Evolutionary conservation across 345 rosid genomes (phyloP).

Genomic region (Turnera subulata): DNA sequence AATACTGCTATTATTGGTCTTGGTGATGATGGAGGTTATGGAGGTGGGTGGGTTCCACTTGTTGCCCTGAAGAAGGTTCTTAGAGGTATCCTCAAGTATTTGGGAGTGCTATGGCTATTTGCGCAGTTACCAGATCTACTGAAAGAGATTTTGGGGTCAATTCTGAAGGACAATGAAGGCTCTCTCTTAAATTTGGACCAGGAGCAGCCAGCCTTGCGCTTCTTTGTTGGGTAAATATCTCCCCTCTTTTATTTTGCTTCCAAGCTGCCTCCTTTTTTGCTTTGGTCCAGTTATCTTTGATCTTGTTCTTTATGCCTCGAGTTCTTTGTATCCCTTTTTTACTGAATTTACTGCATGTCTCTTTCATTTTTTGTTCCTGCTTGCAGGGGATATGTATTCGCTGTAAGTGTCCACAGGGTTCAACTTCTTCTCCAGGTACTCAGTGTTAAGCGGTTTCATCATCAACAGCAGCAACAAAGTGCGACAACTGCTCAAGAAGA

Average conservation of each 20-base stretch:
- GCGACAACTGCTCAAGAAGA: constrained; percentile 73
- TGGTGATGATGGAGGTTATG: constrained; percentile 99
- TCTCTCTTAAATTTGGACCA: constrained; percentile 94
- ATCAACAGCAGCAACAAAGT: constrained; percentile 79
- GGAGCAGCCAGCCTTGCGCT: constrained; percentile 97
- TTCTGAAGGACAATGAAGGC: constrained; percentile 90
- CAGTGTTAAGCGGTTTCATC: constrained; percentile 92
- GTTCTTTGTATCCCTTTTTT: too few species aligned
- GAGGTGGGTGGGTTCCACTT: constrained; percentile 99
- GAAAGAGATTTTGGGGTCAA: constrained; percentile 91
- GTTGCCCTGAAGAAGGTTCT: constrained; percentile 97
- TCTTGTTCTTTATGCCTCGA: too few species aligned
- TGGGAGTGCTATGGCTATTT: constrained; percentile 96
- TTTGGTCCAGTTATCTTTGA: too few species aligned
- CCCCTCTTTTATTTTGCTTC: not conserved
- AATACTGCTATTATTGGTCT: constrained; percentile 97
- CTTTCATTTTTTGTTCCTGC: not conserved
- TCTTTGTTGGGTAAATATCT: constrained; percentile 84
- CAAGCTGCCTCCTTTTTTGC: not conserved
- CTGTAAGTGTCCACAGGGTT: constrained; percentile 95
- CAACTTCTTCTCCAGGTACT: constrained; percentile 98
- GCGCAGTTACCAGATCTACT: constrained; percentile 91
- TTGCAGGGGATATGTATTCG: constrained; percentile 90
- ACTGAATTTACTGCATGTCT: too few species aligned
- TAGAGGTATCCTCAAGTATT: constrained; percentile 92